phyloP scores from a whole-genome alignment of 2,329 filamentous ascomycete species.

The Ascochyta fabae region DNA sequence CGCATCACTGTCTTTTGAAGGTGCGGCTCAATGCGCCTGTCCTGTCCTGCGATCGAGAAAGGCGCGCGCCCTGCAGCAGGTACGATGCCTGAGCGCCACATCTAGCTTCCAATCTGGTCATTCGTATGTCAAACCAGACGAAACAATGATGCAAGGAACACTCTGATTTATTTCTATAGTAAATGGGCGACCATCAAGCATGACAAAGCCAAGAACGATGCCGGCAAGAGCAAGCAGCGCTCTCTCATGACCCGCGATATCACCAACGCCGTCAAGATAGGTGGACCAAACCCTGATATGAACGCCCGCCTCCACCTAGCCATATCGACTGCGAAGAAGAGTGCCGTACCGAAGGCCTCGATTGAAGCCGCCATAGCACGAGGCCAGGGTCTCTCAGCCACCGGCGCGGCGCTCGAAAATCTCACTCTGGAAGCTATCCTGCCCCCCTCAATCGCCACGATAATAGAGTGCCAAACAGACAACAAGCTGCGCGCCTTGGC shows the following conservation, averaged over 20 bases:
- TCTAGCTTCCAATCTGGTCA: constrained; percentile 40
- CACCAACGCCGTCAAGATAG: constrained; percentile 75
- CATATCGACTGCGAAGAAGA: constrained; percentile 81
- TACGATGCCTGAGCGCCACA: constrained; percentile 39
- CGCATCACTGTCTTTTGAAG: constrained; percentile 19
- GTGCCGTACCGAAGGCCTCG: constrained; percentile 79
- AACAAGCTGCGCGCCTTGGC: constrained; percentile 75
- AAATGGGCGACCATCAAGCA: constrained; percentile 97
- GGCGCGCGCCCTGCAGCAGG: constrained; percentile 26
- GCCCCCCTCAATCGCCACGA: constrained; percentile 73
- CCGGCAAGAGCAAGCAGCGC: constrained; percentile 75
- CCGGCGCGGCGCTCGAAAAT: constrained; percentile 77
- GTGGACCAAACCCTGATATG: constrained; percentile 72
- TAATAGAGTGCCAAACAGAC: constrained; percentile 87
- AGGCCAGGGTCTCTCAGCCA: constrained; percentile 81
- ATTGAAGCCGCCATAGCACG: constrained; percentile 88
- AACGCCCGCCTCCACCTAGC: constrained; percentile 79
- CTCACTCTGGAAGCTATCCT: constrained; percentile 82
- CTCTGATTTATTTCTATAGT: constrained; percentile 52
- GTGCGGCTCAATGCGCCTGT: constrained; percentile 27
- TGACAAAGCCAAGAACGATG: constrained; percentile 87
- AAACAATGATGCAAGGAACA: background rate
- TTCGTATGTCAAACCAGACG: background rate
- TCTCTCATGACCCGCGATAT: constrained; percentile 74
- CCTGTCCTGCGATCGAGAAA: constrained; percentile 18